Base-by-base conservation (phyloP, 139 green algal species). In the Closterium sp. region DNA sequence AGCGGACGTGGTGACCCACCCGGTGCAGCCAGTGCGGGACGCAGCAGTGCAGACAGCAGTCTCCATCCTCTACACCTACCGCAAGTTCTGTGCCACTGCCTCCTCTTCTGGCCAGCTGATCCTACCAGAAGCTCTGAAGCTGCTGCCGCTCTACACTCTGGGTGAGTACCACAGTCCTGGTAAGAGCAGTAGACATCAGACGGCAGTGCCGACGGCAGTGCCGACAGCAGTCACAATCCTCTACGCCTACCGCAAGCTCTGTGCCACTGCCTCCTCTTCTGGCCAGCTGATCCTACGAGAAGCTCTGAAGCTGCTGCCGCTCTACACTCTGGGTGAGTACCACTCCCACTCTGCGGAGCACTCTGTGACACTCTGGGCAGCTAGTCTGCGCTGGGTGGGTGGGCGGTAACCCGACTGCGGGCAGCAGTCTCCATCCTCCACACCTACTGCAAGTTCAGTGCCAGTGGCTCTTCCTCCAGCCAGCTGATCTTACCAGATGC, bases 61-160 rank as follows among this genome's bases (percentile, higher is more conserved):
- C 4, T 86, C 84, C 85, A 94, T 93, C 8, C 91, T 96, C 8
- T 90, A 92, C 86, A 87, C 93, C 7, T 96, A 96, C 76, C 93
- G 94, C 32, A 96, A 95, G 69, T 95, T 93, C 91, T 96, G 94
- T 35, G 94, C 94, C 8, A 94, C 90, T 10, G 89, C 89, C 33
- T 93, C 87, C 25, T 89, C 36, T 21, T 87, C 85, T 0, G 94
- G 91, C 30, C 94, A 96, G 64, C 93, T 96, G 12, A 96, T 96
- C 81, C 86, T 97, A 90, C 98, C 98, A 0, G 95, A 97, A 76
- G 94, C 94, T 0, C 94, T 98, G 86, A 96, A 96, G 84, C 94
- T 96, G 91, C 92, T 99, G 89, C 97, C 97, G 0, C 84, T 99
- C 9, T 98, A 96, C 93, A 95, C 93, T 30, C 95, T 99, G 84